phyloP scores from a whole-genome alignment of 768 basidiomycete species.

The Trametes elegans region DNA sequence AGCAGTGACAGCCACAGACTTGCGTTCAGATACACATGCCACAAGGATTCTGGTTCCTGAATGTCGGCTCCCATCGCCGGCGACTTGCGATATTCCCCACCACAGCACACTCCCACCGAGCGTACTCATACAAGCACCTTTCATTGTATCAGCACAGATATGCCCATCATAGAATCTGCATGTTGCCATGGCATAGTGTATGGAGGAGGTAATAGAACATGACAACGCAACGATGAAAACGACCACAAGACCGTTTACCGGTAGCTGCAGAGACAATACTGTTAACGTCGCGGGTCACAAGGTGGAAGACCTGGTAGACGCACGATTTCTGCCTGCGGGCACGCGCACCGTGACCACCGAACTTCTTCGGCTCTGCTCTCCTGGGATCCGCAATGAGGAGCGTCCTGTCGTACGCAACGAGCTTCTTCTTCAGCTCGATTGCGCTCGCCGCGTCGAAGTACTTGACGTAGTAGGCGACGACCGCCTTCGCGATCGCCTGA shows the following conservation, averaged over 20 bases:
- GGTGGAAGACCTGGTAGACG: conserved; percentile 24
- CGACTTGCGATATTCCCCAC: no score
- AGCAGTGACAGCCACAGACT: no score
- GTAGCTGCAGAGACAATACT: conserved; percentile 52
- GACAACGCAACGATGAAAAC: conserved; percentile 39
- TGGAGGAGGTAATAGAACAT: conserved; percentile 41
- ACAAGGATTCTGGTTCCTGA: no score
- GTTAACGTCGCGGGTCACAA: background rate
- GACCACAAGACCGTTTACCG: conserved; percentile 52
- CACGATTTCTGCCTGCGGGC: conserved; percentile 97
- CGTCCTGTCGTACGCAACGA: conserved; percentile 92
- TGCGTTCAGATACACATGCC: no score
- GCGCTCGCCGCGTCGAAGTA: conserved; percentile 97
- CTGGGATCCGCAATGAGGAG: conserved; percentile 91
- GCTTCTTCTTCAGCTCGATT: conserved; percentile 96
- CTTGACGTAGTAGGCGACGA: conserved; percentile 98
- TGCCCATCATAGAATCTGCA: conserved; percentile 33
- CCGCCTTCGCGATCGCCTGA: conserved; percentile 96
- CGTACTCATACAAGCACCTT: conserved; percentile 11
- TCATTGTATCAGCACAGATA: conserved; percentile 21
- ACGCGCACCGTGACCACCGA: conserved; percentile 97
- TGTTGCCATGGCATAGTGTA: conserved; percentile 36
- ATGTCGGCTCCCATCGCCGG: no score
- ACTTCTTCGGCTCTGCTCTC: conserved; percentile 99
- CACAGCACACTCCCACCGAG: background rate